Conservation (phyloP, 1,139 yeast species). For the Torulaspora globosa region DNA sequence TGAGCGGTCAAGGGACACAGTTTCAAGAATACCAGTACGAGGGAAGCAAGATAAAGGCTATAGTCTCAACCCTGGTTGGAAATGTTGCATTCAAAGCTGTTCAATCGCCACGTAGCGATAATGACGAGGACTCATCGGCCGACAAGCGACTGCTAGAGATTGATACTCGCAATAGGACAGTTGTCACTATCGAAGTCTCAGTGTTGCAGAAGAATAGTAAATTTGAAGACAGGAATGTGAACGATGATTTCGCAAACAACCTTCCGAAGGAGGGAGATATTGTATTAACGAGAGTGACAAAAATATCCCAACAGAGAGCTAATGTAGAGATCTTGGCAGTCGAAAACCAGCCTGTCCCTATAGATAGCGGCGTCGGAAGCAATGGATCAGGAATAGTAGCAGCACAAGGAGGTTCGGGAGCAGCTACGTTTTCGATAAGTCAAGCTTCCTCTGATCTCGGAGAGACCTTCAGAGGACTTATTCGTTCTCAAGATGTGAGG, state of each 20-base stretch:
- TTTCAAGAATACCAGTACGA: constrained; percentile 29
- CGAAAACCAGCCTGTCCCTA: constrained; percentile 51
- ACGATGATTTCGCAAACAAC: constrained; percentile 44
- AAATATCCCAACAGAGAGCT: constrained; percentile 64
- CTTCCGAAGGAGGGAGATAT: constrained; percentile 83
- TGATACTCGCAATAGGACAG: constrained; percentile 16
- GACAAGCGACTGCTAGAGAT: constrained; percentile 12
- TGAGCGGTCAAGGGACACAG: constrained; percentile 47
- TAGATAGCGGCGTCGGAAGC: constrained; percentile 64
- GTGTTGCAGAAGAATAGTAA: constrained; percentile 23
- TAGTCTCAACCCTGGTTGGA: constrained; percentile 71
- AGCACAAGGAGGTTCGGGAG: constrained; percentile 57
- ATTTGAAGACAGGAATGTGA: constrained; percentile 18
- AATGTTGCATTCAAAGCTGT: constrained; percentile 41
- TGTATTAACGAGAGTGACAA: constrained; percentile 72
- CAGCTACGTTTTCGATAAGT: constrained; percentile 46
- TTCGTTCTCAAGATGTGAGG: constrained; percentile 83
- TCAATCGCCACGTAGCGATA: constrained; percentile 12
- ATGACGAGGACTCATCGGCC: constrained; percentile 18
- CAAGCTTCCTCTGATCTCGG: constrained; percentile 65
- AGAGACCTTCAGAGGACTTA: constrained; percentile 86
- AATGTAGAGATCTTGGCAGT: constrained; percentile 78
- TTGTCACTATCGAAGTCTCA: constrained; percentile 19
- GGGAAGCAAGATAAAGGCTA: constrained; percentile 38
- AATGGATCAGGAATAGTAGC: constrained; percentile 49